Conservation (phyloP, 176 grass and related monocot genomes). For the Dactylis glomerata region DNA sequence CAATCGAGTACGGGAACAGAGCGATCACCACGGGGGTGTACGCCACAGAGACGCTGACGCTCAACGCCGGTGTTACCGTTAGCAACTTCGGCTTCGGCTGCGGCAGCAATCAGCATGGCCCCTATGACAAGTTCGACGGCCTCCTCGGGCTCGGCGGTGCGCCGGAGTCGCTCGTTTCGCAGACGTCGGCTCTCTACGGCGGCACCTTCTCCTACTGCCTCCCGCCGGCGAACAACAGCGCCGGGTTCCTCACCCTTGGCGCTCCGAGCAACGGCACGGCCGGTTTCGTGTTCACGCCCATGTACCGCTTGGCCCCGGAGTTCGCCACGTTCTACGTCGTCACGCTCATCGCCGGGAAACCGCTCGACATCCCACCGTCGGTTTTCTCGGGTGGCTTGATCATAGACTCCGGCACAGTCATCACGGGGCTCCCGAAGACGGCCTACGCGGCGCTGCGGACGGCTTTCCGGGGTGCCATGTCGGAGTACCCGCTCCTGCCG, state of each 20-base stretch:
- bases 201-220: conserved; percentile 71
- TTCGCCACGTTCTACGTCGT: conserved; percentile 44
- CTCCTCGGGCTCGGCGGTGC: conserved; percentile 61
- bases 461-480: conserved; percentile 51
- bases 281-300: conserved; percentile 37
- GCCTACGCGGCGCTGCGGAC: conserved; percentile 50
- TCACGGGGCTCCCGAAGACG: conserved; percentile 37
- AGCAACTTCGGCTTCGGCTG: conserved; percentile 48
- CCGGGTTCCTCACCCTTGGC: conserved; percentile 57
- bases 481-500: conserved; percentile 24
- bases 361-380: neutral
- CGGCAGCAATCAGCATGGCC: conserved; percentile 35
- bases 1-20: neutral
- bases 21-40: conserved; percentile 40
- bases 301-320: neutral
- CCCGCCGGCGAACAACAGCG: conserved; percentile 16
- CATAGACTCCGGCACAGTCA: conserved; percentile 57
- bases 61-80: neutral
- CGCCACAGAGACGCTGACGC: conserved; percentile 41
- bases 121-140: conserved; percentile 45
- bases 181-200: conserved; percentile 34
- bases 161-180: conserved; percentile 45
- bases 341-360: conserved; percentile 31
- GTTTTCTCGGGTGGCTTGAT: conserved; percentile 37
- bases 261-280: neutral